phyloP scores from a whole-genome alignment of 1,139 yeast species.

The Yamadazyma atmosphaerica region DNA sequence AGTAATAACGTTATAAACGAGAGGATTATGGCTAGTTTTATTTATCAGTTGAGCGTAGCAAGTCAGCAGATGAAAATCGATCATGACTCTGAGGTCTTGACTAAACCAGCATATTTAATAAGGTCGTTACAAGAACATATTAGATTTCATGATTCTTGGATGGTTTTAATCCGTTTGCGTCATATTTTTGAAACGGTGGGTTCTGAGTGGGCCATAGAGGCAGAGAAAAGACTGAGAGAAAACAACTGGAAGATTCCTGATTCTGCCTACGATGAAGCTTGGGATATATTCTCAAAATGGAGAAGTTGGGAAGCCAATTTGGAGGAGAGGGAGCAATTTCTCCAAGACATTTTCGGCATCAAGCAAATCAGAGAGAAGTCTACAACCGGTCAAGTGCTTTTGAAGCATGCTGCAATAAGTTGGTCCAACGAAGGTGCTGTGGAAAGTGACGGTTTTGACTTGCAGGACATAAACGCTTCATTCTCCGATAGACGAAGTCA shows the following conservation, averaged over 20 bases:
- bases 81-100: slow-evolving; percentile 86
- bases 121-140: slow-evolving; percentile 73
- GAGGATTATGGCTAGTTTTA: slow-evolving; percentile 35
- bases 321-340: slow-evolving; percentile 52
- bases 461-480: slow-evolving; percentile 15
- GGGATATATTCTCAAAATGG: slow-evolving; percentile 72
- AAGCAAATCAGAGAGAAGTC: slow-evolving; percentile 10
- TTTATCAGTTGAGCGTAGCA: slow-evolving; percentile 61
- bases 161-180: slow-evolving; percentile 71
- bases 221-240: slow-evolving; percentile 21
- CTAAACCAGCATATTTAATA: slow-evolving; percentile 82
- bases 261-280: slow-evolving; percentile 55
- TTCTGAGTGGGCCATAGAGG: slow-evolving; percentile 40
- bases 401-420: slow-evolving; percentile 8
- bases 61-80: slow-evolving; percentile 60
- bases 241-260: slow-evolving; percentile 43
- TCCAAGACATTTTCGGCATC: slow-evolving; percentile 40
- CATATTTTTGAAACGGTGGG: slow-evolving; percentile 72
- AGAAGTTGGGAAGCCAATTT: slow-evolving; percentile 79
- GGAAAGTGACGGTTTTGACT: slow-evolving; percentile 17
- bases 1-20: slow-evolving; percentile 16
- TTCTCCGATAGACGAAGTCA: slow-evolving; percentile 6
- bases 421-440: slow-evolving; percentile 4
- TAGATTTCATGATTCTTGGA: slow-evolving; percentile 85
- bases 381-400: slow-evolving; percentile 8